Percentiles rank a stretch among this genome's conserved stretches.
These are phyloP conservation scores for Pseudonitzschia delicatissima DNA, from an alignment of 108 stramenopile species.

Conservation along the genomic window DNA sequence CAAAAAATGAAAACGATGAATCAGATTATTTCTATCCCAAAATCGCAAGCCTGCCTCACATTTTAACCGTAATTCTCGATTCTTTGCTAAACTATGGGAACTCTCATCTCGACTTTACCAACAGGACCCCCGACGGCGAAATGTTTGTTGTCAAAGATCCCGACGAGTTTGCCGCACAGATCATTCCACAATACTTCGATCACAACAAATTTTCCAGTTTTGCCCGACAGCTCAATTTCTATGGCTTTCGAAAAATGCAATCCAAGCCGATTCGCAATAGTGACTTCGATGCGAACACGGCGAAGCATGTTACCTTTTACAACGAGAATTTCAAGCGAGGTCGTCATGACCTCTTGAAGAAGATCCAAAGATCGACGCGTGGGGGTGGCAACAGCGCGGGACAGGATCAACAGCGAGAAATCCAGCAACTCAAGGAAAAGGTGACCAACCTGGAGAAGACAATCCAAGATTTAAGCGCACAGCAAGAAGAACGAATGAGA, in stretches of 20 bases:
- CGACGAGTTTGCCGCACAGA: slow-evolving; percentile 50
- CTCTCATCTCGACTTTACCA: not conserved
- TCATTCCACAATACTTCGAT: slow-evolving; percentile 88
- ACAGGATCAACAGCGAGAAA: slow-evolving; percentile 51
- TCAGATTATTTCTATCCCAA: not conserved
- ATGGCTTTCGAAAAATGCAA: slow-evolving; percentile 77
- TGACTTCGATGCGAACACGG: slow-evolving; percentile 73
- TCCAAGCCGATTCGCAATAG: slow-evolving; percentile 83
- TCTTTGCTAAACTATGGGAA: not conserved
- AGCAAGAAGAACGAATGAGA: slow-evolving; percentile 50
- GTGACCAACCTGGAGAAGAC: slow-evolving; percentile 54
- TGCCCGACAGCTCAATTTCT: slow-evolving; percentile 17
- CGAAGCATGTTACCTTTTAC: slow-evolving; percentile 85
- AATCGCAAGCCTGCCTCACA: not conserved
- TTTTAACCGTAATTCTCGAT: not conserved
- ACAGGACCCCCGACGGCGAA: slow-evolving; percentile 73
- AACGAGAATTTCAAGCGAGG: slow-evolving; percentile 87
- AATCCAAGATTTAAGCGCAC: slow-evolving; percentile 32
- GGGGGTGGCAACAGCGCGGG: slow-evolving; percentile 48
- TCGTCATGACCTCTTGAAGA: slow-evolving; percentile 66
- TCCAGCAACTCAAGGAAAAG: slow-evolving; percentile 58
- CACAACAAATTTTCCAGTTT: slow-evolving; percentile 38
- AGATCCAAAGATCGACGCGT: slow-evolving; percentile 82
- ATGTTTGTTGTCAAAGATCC: slow-evolving; percentile 89
- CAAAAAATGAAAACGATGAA: too few relatives aligned